Evolutionary conservation across 768 basidiomycete genomes (phyloP).

Genomic region (Tubosaeta sp.): DNA sequence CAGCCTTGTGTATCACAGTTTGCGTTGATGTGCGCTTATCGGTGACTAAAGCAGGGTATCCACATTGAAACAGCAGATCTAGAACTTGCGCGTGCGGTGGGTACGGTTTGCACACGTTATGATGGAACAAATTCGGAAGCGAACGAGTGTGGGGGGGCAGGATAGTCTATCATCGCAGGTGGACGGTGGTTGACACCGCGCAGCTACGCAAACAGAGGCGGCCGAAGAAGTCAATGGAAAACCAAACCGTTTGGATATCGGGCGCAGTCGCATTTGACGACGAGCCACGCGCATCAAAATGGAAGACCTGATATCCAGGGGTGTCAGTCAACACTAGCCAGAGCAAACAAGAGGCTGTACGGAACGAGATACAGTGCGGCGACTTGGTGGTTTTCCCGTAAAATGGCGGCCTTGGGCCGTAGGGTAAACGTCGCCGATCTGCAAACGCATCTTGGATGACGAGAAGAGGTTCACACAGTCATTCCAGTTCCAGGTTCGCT

Average conservation of each 20-base stretch:
- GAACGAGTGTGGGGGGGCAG: slow-evolving; percentile 1
- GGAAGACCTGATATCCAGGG: slow-evolving; percentile 30
- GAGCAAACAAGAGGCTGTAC: slow-evolving; percentile 25
- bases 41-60: neutral
- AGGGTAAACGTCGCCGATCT: slow-evolving; percentile 11
- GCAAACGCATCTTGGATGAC: slow-evolving; percentile 9
- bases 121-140: slow-evolving; percentile 3
- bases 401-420: slow-evolving; percentile 9
- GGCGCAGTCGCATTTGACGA: slow-evolving; percentile 30
- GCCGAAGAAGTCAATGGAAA: slow-evolving; percentile 6
- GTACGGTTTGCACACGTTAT: slow-evolving; percentile 4
- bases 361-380: slow-evolving; percentile 7
- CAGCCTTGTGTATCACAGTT: neutral
- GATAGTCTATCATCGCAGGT: slow-evolving; percentile 3
- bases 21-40: slow-evolving; percentile 4
- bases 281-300: slow-evolving; percentile 36
- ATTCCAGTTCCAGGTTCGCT: slow-evolving; percentile 15
- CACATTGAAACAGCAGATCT: slow-evolving; percentile 1
- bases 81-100: slow-evolving; percentile 7
- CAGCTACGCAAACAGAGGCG: slow-evolving; percentile 2
- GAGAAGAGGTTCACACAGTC: slow-evolving; percentile 21
- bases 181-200: neutral
- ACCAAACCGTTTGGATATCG: slow-evolving; percentile 21
- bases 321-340: slow-evolving; percentile 11
- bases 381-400: slow-evolving; percentile 11